Evolutionary conservation across 2,329 filamentous ascomycete genomes (phyloP).

Genomic region (Nemania sp.): DNA sequence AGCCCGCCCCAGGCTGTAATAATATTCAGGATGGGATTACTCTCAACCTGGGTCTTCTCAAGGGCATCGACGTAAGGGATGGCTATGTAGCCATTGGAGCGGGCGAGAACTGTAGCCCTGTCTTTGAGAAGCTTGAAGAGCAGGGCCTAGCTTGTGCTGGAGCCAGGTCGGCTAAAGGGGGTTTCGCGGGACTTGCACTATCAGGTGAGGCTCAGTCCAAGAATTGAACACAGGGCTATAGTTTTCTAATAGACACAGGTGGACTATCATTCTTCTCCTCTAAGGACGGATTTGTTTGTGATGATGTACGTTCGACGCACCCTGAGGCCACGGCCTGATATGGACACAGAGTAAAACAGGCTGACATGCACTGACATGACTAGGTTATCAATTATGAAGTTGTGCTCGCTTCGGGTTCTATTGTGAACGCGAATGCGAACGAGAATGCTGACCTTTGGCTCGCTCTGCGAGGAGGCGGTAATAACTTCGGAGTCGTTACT

Average conservation of each 20-base stretch:
- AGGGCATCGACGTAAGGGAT: not conserved
- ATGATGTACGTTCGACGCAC: not conserved
- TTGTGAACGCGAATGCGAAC: conserved; percentile 1
- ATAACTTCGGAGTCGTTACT: conserved; percentile 15
- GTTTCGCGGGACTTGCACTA: conserved; percentile 20
- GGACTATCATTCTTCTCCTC: conserved; percentile 22
- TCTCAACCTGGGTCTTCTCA: not conserved
- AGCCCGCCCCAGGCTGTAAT: conserved; percentile 10
- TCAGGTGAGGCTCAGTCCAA: conserved; percentile 9
- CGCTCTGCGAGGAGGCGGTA: conserved; percentile 9
- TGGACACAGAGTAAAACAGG: no score
- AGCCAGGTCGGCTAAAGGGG: conserved; percentile 9
- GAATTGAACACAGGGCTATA: no score
- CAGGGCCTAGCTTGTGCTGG: conserved; percentile 17
- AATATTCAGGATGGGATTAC: conserved; percentile 27
- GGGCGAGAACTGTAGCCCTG: conserved; percentile 19
- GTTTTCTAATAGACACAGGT: not conserved
- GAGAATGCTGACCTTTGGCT: conserved; percentile 3
- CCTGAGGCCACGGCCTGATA: no score
- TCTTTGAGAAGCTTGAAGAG: conserved; percentile 17
- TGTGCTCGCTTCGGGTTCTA: not conserved
- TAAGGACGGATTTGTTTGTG: conserved; percentile 18
- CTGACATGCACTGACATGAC: no score
- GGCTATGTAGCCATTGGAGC: not conserved
- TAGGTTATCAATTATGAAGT: conserved; percentile 16